Percentiles rank a stretch among this genome's conserved stretches.
These are phyloP conservation scores for Haematococcus lacustris DNA, from an alignment of 139 green algal genomes.

Conservation along the genomic window DNA sequence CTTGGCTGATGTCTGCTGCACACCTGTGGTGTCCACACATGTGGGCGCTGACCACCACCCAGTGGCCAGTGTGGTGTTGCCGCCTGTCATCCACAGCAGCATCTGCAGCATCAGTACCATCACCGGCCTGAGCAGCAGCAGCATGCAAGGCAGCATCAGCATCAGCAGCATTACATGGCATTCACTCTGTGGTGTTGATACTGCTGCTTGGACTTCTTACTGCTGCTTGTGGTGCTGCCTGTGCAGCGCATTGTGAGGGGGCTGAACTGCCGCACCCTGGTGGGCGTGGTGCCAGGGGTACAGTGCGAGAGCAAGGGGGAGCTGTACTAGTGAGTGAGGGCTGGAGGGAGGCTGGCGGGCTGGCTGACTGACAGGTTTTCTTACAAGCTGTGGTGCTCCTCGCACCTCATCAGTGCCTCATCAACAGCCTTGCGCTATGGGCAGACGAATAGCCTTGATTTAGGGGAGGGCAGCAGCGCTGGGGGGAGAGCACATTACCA, in stretches of 20 bases:
- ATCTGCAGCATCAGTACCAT: not conserved
- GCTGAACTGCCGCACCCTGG: not conserved
- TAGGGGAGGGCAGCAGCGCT: not conserved
- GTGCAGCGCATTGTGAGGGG: not conserved
- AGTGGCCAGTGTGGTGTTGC: too few species aligned
- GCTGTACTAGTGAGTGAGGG: slow-evolving; percentile 45
- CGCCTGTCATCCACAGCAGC: too few species aligned
- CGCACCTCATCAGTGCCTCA: not conserved
- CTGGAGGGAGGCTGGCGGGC: not conserved
- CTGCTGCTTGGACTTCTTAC: slow-evolving; percentile 9
- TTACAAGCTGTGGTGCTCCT: not conserved
- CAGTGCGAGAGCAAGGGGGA: slow-evolving; percentile 5
- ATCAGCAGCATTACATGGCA: slow-evolving; percentile 21
- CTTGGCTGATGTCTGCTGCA: too few species aligned
- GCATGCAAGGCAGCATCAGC: slow-evolving; percentile 5
- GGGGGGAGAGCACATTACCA: not conserved
- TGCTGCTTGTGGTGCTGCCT: not conserved
- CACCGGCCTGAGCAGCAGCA: not conserved
- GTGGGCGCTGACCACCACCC: too few species aligned
- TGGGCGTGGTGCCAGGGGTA: not conserved
- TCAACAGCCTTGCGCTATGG: not conserved
- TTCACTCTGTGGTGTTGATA: too few species aligned
- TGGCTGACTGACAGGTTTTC: not conserved
- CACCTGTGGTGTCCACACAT: too few species aligned
- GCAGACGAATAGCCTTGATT: not conserved